Conservation (phyloP, 768 basidiomycete genomes). For the Symmetrospora coprosmae region DNA sequence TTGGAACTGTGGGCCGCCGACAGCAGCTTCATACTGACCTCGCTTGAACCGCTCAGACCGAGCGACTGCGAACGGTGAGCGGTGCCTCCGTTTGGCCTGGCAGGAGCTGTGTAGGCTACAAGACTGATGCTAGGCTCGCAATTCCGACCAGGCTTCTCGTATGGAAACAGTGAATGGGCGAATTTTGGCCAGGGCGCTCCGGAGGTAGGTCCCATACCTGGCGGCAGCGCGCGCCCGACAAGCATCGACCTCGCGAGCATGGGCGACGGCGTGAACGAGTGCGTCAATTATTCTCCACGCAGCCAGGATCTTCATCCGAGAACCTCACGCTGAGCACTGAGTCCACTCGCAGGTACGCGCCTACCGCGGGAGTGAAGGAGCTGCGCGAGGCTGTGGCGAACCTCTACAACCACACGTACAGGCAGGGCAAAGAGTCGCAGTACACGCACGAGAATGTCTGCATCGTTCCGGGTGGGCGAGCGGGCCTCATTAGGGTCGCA, state of each 20-base stretch:
- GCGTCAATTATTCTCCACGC: neutral
- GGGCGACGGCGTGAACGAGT: slow-evolving; percentile 41
- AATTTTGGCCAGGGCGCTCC: slow-evolving; percentile 49
- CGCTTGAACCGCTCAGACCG: slow-evolving; percentile 45
- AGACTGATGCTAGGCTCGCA: slow-evolving; percentile 40
- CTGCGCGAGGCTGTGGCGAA: slow-evolving; percentile 80
- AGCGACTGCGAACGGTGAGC: slow-evolving; percentile 91
- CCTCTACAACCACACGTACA: slow-evolving; percentile 75
- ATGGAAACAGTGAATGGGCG: slow-evolving; percentile 29
- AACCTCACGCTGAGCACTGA: neutral
- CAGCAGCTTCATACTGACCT: neutral
- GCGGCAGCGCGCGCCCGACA: slow-evolving; percentile 53
- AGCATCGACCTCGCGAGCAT: slow-evolving; percentile 49
- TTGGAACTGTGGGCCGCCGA: no score
- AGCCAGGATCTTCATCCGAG: neutral
- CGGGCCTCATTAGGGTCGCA: slow-evolving; percentile 60
- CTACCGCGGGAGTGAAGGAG: slow-evolving; percentile 74
- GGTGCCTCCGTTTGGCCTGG: no score
- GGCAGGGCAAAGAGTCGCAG: slow-evolving; percentile 61
- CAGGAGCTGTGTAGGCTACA: no score
- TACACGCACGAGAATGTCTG: slow-evolving; percentile 58
- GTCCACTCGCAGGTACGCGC: slow-evolving; percentile 65
- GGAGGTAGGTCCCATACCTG: slow-evolving; percentile 70
- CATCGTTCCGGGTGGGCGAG: slow-evolving; percentile 82
- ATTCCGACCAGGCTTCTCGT: neutral